Evolutionary conservation across 78 protist genomes (phyloP).

Genomic region (Acrasis kona): DNA sequence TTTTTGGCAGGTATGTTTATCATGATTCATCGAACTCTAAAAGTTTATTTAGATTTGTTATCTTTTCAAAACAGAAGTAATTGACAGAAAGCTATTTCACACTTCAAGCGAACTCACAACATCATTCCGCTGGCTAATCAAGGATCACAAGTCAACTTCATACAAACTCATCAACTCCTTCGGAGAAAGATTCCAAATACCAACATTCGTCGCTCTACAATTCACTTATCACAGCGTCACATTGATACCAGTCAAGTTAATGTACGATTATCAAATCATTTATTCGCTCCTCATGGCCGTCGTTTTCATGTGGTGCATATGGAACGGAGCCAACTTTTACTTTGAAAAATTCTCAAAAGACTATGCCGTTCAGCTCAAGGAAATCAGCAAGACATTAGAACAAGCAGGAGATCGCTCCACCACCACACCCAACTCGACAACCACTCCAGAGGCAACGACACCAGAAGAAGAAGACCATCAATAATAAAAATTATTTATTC

Average conservation of each 20-base stretch:
- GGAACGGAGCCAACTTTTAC: conserved; percentile 8
- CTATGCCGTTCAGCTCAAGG: no score
- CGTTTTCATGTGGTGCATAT: background rate
- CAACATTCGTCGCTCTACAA: background rate
- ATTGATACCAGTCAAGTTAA: background rate
- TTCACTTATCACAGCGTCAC: background rate
- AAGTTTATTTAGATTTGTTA: no score
- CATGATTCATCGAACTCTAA: no score
- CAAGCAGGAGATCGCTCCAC: no score
- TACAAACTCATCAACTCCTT: background rate
- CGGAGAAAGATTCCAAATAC: conserved; percentile 2
- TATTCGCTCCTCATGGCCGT: background rate
- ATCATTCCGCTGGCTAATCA: conserved; percentile 11
- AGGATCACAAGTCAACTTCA: background rate
- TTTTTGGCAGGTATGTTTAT: conserved; percentile 1
- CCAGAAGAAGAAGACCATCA: no score
- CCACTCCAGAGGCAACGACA: no score
- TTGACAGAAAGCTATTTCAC: background rate
- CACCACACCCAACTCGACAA: no score
- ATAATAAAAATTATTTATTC: background rate
- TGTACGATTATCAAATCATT: background rate
- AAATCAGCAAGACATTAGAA: no score
- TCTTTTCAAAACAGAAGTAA: background rate
- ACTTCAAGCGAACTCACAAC: background rate
- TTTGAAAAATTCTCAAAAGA: background rate